phyloP scores from a whole-genome alignment of 2,329 filamentous ascomycete genomes.

The Corinectria fuckeliana region DNA sequence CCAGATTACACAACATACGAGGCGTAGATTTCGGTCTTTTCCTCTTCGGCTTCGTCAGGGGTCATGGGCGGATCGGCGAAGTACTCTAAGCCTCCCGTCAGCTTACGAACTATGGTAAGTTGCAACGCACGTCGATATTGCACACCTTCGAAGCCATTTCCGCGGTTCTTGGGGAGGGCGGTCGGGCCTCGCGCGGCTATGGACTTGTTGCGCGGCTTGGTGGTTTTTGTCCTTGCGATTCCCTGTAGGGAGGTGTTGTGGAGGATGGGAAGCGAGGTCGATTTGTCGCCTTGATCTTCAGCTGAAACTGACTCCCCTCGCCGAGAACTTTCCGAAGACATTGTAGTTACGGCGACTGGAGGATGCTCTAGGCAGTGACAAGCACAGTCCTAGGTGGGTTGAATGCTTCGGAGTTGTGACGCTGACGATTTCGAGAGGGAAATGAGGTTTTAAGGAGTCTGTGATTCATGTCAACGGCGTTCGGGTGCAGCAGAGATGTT shows the following conservation, averaged over 20 bases:
- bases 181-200: slow-evolving; percentile 45
- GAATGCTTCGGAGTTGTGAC: not conserved
- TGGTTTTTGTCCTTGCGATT: slow-evolving; percentile 30
- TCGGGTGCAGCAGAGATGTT: not conserved
- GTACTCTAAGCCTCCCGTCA: slow-evolving; percentile 58
- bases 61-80: slow-evolving; percentile 83
- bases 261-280: not conserved
- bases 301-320: not conserved
- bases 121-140: not conserved
- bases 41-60: slow-evolving; percentile 69
- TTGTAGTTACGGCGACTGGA: not conserved
- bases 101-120: not conserved
- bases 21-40: slow-evolving; percentile 70
- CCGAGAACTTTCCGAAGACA: not conserved
- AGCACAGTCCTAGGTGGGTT: too few relatives aligned
- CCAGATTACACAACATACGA: slow-evolving; percentile 61
- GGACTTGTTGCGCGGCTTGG: slow-evolving; percentile 23
- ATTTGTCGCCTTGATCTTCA: not conserved
- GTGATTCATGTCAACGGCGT: not conserved
- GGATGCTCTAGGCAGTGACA: not conserved
- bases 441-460: not conserved
- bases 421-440: not conserved
- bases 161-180: slow-evolving; percentile 51
- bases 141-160: slow-evolving; percentile 72
- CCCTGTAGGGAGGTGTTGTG: slow-evolving; percentile 9